Evolutionary conservation across 306 rosid species (phyloP).

Genomic region (Malus fusca): DNA sequence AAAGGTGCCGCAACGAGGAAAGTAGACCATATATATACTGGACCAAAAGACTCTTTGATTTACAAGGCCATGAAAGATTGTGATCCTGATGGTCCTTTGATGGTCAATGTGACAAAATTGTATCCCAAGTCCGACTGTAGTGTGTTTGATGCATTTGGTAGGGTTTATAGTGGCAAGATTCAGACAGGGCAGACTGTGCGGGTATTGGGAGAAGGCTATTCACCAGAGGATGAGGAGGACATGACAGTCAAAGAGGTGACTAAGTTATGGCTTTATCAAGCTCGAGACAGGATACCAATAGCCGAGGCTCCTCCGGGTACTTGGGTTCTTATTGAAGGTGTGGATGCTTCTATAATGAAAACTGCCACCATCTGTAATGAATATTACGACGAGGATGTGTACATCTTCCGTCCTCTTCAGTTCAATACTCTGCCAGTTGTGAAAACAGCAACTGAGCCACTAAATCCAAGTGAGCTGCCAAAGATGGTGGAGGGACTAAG

Average conservation of each 20-base stretch:
- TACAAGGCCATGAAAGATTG: conserved; percentile 84
- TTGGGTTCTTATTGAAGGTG: conserved; percentile 98
- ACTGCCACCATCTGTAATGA: conserved; percentile 85
- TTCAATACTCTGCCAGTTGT: conserved; percentile 95
- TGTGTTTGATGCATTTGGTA: conserved; percentile 96
- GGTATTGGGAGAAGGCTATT: conserved; percentile 95
- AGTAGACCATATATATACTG: conserved; percentile 82
- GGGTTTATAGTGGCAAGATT: conserved; percentile 89
- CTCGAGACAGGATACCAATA: conserved; percentile 86
- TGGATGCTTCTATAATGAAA: conserved; percentile 99
- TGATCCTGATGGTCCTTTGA: conserved; percentile 77
- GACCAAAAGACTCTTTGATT: conserved; percentile 78
- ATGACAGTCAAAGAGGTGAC: conserved; percentile 96
- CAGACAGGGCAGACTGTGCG: conserved; percentile 93
- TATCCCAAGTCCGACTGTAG: conserved; percentile 98
- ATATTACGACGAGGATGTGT: conserved; percentile 76
- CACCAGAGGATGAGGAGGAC: conserved; percentile 97
- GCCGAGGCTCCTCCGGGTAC: conserved; percentile 96
- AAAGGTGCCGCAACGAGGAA: conserved; percentile 71
- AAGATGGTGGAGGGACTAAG: conserved; percentile 99
- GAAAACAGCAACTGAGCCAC: conserved; percentile 95
- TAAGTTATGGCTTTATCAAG: conserved; percentile 94
- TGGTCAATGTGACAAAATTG: conserved; percentile 87
- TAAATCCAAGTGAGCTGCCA: conserved; percentile 96
- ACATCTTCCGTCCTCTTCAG: conserved; percentile 88